Evolutionary conservation across 225 moss, liverwort and hornwort genomes (phyloP), one percentile per base, ranked within the genome.

Genomic region (Pleurozium schreberi): DNA sequence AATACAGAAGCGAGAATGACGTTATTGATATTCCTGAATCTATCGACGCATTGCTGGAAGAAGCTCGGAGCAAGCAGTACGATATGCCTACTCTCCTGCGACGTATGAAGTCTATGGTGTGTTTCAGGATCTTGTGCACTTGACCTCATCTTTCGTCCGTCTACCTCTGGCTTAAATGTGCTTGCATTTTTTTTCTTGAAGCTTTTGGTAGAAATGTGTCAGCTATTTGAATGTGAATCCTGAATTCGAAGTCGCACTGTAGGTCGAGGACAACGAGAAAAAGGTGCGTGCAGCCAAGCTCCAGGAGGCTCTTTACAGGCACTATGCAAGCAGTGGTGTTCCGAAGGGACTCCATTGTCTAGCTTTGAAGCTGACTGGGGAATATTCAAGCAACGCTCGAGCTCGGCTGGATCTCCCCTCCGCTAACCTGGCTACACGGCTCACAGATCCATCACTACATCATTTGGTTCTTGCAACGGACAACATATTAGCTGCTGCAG

Each of bases 261-360:
- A 98, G 98, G 97, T 98, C 64, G 96, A 96, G 88, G 91, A 91
- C 57, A 95, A 96, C 91, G 97, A 96, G 91, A 96, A 96, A 90
- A 93, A 94, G 88, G 93, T 96, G 61, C 96, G 97, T 82, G 93
- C 95, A 87, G 96, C 98, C 75, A 97, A 96, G 92, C 92, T 97
- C 34, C 97, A 98, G 93, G 96, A 97, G 90, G 98, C 98, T 61
- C 92, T 98, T 25, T 98, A 97, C 91, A 93, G 94, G 75, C 98
- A 98, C 88, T 98, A 96, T 68, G 98, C 98, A 75, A 96, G 97
- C 75, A 97, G 96, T 88, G 97, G 97, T 75, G 95, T 98, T 76
- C 97, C 98, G 16, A 97, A 98, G 93, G 98, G 97, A 88, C 96
- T 97, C 88, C 96, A 98, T 67, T 98, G 98, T 84, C 91, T 97